Evolutionary conservation across 2,329 filamentous ascomycete genomes (phyloP), one percentile per base, ranked within the genome.

Genomic region (Cytospora schulzeri): DNA sequence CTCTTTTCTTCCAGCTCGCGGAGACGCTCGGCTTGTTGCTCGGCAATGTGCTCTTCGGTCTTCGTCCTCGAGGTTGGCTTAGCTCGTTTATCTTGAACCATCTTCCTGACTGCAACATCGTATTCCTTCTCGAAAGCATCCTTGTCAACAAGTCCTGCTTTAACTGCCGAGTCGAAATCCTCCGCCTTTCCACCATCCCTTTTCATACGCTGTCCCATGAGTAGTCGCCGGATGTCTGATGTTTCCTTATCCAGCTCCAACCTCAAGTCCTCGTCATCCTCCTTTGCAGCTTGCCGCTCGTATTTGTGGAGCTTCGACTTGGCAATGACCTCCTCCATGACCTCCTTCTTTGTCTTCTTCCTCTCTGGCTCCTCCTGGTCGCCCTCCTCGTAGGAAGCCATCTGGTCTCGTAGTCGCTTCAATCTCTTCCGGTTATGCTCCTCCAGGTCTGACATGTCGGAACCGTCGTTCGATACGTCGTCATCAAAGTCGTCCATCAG

Each of bases 271-370:
- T 96, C 92, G 70, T 99, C 95, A 57, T 95, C 92, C 67, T 98
- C 95, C 73, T 97, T 97, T 31, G 88, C 87, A 66, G 92, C 89
- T 77, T 99, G 95, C 50, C 95, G 88, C 78, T 98, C 93, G 73
- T 94, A 93, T 78, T 97, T 98, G 83, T 97, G 86, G 67, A 91
- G 83, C 75, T 99, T 99, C 1, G 94, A 98, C 78, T 99, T 99
- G 66, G 93, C 92, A 69, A 99, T 97, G 67, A 99, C 85, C 76
- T 99, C 96, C 72, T 97, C 91, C 92, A 98, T 97, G 57, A 99
- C 91, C 76, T 99, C 95, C 61, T 95, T 91, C 78, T 97, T 98
- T 3, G 89, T 89, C 80, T 97, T 99, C 77, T 97, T 97, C 65
- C 90, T 85, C 71, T 94, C 90, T 0, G 92, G 93, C 68, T 88